Evolutionary conservation across 768 basidiomycete species (phyloP), one percentile per base, ranked within the genome.

Genomic region (Saitozyma podzolica): DNA sequence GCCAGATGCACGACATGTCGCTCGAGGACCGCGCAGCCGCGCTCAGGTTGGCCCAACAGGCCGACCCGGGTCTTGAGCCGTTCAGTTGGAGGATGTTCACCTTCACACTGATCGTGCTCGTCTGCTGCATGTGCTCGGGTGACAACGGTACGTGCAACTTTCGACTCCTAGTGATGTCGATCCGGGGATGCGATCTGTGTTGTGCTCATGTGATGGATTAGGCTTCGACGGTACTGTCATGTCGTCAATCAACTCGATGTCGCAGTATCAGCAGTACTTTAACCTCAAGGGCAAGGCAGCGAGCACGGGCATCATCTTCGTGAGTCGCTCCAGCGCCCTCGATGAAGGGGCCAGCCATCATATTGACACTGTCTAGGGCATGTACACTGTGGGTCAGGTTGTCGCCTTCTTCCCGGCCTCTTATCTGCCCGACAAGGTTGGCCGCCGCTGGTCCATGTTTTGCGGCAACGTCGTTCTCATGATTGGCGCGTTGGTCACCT

Each of bases 201-300:
- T n/a, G n/a, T n/a, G n/a, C n/a, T n/a, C n/a, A n/a, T n/a, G n/a
- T n/a, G n/a, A n/a, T n/a, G n/a, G n/a, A n/a, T n/a, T n/a, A 67
- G 84, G 84, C 7, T 84, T 85, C 63, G 85, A 85, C 68, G 83
- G 83, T 10, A 85, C 85, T 40, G 84, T 84, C 59, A 85, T 85
- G 84, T 81, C 82, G 20, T 82, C 83, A 53, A 82, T 85, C 70
- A 85, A 85, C 66, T 81, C 81, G 56, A 85, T 85, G 84, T 59
- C 67, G 45, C 77, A 77, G 56, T 77, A 68, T 62, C 84, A 84
- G 63, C 29, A 37, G 11, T 85, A 83, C 65, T 85, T 85, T 67
- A 81, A 81, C 19, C 62, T 85, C 79, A 73, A 64, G 5, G 77
- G 80, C 39, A 81, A 83, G 53, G 82, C 82, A n/a, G 77, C 78